These are phyloP conservation scores for Colletotrichum sp. DNA, from an alignment of 2,329 filamentous ascomycete genomes.

Conservation along the genomic window DNA sequence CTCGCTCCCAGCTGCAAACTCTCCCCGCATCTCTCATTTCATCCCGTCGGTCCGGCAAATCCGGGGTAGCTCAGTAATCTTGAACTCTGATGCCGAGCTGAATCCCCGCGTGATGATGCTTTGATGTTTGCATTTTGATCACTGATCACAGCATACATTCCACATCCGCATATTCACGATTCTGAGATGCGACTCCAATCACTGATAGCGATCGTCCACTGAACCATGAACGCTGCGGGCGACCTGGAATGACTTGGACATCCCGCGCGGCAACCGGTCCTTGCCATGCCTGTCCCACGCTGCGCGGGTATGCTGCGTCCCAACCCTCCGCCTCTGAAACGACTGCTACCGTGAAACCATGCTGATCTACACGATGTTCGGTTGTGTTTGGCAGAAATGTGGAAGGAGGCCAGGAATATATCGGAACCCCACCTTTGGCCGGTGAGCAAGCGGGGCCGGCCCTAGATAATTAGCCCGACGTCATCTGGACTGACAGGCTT, in stretches of 20 bases:
- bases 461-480: neutral
- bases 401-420: neutral
- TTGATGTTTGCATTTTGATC: neutral
- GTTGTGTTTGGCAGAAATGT: neutral
- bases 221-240: neutral
- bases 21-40: neutral
- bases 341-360: neutral
- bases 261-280: neutral
- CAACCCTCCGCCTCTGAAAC: neutral
- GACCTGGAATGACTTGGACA: neutral
- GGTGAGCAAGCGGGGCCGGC: neutral
- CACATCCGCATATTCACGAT: neutral
- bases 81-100: neutral
- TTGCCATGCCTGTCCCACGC: neutral
- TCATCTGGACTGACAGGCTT: neutral
- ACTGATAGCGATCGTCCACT: neutral
- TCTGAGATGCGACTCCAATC: neutral
- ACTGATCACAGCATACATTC: neutral
- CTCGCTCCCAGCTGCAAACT: neutral
- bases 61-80: neutral
- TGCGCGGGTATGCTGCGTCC: neutral
- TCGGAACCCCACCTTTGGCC: constrained; percentile 1
- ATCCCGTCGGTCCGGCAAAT: neutral
- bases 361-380: neutral
- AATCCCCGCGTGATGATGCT: neutral